Conservation (phyloP, 768 basidiomycete species). For the Kwoniella europaea region DNA sequence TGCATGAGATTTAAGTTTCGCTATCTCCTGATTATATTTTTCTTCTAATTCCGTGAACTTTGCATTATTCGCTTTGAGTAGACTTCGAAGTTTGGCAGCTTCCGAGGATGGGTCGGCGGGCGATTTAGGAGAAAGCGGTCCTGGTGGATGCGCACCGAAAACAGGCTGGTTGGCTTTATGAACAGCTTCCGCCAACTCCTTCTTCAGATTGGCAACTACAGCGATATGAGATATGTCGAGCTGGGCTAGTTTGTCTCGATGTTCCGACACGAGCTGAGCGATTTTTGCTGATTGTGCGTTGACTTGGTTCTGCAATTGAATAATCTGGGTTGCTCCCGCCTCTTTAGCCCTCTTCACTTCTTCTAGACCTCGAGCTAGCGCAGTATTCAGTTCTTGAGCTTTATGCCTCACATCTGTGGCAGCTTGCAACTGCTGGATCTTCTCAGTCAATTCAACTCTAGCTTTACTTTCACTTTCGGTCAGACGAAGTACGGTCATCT, state of each 20-base stretch:
- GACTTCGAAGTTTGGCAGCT: conserved; percentile 67
- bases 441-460: neutral
- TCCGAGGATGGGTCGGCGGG: conserved; percentile 61
- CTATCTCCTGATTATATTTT: conserved; percentile 62
- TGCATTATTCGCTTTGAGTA: conserved; percentile 65
- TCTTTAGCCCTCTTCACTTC: neutral
- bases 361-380: neutral
- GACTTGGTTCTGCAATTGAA: neutral
- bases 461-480: conserved; percentile 16
- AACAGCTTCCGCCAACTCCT: neutral
- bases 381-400: neutral
- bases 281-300: neutral
- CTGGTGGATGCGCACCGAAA: neutral
- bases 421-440: neutral
- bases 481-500: conserved; percentile 4
- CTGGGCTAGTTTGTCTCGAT: neutral
- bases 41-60: conserved; percentile 67
- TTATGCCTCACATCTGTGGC: conserved; percentile 1
- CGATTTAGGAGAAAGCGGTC: neutral
- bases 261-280: neutral
- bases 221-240: neutral
- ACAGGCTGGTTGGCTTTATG: neutral
- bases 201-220: neutral
- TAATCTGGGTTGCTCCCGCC: neutral
- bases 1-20: conserved; percentile 5